Percentiles rank a stretch among this genome's conserved stretches.
phyloP scores from a whole-genome alignment of 2,329 filamentous ascomycete genomes.

The Talaromyces sp. region DNA sequence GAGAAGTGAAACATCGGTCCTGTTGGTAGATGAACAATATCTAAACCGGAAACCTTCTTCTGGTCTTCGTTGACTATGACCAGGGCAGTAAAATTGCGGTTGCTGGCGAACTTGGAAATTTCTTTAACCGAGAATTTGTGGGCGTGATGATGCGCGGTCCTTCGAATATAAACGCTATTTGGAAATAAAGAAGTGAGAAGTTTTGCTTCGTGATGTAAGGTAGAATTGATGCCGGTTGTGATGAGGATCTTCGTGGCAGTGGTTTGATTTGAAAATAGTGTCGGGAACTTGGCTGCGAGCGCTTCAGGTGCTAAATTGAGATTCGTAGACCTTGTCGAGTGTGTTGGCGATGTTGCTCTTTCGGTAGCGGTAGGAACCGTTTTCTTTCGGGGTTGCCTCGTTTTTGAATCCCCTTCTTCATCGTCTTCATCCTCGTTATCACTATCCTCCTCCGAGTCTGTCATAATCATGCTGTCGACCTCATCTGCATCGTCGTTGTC shows the following conservation, averaged over 20 bases:
- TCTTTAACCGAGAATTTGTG: slow-evolving; percentile 91
- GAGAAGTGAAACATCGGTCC: slow-evolving; percentile 92
- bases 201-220: slow-evolving; percentile 75
- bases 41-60: slow-evolving; percentile 76
- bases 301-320: slow-evolving; percentile 57
- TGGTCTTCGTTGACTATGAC: slow-evolving; percentile 83
- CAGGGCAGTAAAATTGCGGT: slow-evolving; percentile 76
- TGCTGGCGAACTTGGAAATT: slow-evolving; percentile 77
- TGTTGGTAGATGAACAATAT: slow-evolving; percentile 73
- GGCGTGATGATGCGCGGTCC: slow-evolving; percentile 74
- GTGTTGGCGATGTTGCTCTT: slow-evolving; percentile 51
- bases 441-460: slow-evolving; percentile 41
- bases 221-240: slow-evolving; percentile 85
- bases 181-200: slow-evolving; percentile 79
- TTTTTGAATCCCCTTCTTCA: slow-evolving; percentile 31
- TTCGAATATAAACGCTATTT: slow-evolving; percentile 72
- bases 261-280: slow-evolving; percentile 50
- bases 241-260: slow-evolving; percentile 75
- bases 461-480: slow-evolving; percentile 69
- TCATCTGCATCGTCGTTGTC: slow-evolving; percentile 54
- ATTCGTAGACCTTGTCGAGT: slow-evolving; percentile 55
- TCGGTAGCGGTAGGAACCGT: slow-evolving; percentile 37
- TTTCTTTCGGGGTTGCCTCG: slow-evolving; percentile 25
- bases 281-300: slow-evolving; percentile 56
- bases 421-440: slow-evolving; percentile 35